Conservation (phyloP, 2,329 filamentous ascomycete genomes). For the Stemphylium beticola region DNA sequence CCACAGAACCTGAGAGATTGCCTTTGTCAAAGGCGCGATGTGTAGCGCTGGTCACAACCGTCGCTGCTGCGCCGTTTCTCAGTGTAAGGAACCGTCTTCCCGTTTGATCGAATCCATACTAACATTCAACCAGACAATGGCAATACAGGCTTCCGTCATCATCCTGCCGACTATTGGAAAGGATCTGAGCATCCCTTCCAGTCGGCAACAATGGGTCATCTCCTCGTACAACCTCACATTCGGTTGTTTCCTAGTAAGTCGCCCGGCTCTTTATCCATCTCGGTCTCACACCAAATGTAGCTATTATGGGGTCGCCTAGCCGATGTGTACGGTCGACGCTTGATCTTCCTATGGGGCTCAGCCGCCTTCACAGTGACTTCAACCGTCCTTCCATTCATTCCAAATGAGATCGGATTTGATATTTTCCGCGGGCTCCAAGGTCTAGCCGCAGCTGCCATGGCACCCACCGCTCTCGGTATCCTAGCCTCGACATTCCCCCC, state of each 20-base stretch:
- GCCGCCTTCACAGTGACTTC: constrained; percentile 67
- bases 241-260: constrained; percentile 64
- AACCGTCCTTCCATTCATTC: constrained; percentile 67
- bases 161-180: constrained; percentile 67
- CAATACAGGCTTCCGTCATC: constrained; percentile 66
- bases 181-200: constrained; percentile 63
- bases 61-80: constrained; percentile 36
- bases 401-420: constrained; percentile 71
- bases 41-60: constrained; percentile 28
- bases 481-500: constrained; percentile 71
- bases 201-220: constrained; percentile 69
- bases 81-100: constrained; percentile 28
- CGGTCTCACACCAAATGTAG: constrained; percentile 19
- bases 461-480: constrained; percentile 74
- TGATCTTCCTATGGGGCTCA: constrained; percentile 69
- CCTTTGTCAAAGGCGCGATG: constrained; percentile 42
- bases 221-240: constrained; percentile 71
- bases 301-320: constrained; percentile 71
- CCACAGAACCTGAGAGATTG: constrained; percentile 14
- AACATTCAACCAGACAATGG: constrained; percentile 55
- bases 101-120: neutral
- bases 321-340: constrained; percentile 70
- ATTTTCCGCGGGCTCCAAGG: constrained; percentile 71
- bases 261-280: neutral
- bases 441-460: constrained; percentile 71